Evolutionary conservation across 2,329 filamentous ascomycete species (phyloP).

Genomic region (Trichoderma hamatum): DNA sequence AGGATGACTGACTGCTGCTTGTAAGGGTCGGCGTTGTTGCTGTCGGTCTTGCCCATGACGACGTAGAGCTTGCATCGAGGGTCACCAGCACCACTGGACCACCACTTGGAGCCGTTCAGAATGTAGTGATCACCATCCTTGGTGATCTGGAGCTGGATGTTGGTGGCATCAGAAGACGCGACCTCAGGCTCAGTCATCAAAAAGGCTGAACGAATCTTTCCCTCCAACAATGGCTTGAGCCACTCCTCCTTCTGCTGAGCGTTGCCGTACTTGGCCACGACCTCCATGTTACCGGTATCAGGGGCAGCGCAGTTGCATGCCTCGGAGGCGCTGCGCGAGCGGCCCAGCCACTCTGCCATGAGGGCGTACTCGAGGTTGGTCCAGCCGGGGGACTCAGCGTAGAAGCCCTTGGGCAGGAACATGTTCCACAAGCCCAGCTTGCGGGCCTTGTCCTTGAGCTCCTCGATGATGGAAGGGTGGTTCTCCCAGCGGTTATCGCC

Average conservation of each 20-base stretch:
- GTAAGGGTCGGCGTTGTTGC: slow-evolving; percentile 75
- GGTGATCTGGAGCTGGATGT: slow-evolving; percentile 82
- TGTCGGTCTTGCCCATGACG: slow-evolving; percentile 92
- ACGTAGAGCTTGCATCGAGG: slow-evolving; percentile 91
- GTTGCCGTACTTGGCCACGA: slow-evolving; percentile 87
- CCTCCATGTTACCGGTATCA: slow-evolving; percentile 95
- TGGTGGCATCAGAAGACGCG: slow-evolving; percentile 88
- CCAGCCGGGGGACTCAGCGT: slow-evolving; percentile 92
- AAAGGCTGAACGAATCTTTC: slow-evolving; percentile 86
- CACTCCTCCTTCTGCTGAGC: slow-evolving; percentile 82
- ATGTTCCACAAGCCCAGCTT: slow-evolving; percentile 95
- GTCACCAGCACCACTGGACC: slow-evolving; percentile 94
- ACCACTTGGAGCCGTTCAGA: slow-evolving; percentile 98
- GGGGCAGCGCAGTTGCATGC: slow-evolving; percentile 89
- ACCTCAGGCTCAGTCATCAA: slow-evolving; percentile 92
- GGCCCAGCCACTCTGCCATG: slow-evolving; percentile 95
- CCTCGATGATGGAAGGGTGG: slow-evolving; percentile 81
- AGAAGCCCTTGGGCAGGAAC: slow-evolving; percentile 94
- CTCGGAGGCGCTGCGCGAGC: slow-evolving; percentile 79
- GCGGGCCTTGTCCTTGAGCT: slow-evolving; percentile 82
- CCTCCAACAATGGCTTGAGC: slow-evolving; percentile 79
- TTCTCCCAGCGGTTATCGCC: slow-evolving; percentile 77
- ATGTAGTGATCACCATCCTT: slow-evolving; percentile 87
- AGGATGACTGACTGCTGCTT: slow-evolving; percentile 91
- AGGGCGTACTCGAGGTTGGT: slow-evolving; percentile 95